Evolutionary conservation across 2,329 filamentous ascomycete genomes (phyloP), one percentile per base, ranked within the genome.

Genomic region (Dryadomyces quercivorus): DNA sequence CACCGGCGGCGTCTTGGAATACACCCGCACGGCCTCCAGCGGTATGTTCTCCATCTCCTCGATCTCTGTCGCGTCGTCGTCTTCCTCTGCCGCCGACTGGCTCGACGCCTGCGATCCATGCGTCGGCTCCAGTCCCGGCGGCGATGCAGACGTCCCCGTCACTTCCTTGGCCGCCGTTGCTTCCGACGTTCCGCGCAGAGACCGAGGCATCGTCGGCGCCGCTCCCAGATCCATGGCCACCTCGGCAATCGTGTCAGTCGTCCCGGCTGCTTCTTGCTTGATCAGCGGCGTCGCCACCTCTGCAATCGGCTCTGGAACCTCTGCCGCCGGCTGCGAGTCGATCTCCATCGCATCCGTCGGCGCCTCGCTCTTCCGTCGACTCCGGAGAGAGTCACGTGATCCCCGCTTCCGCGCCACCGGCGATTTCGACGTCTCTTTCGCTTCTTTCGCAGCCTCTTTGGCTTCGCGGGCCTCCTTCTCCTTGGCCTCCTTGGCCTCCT

Each of bases 11-110:
- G 79, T 82, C 21, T 67, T 65, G 66, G 77, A 76, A 55, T 72
- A 75, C 53, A 74, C 70, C 12, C 78, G 72, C 31, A 77, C 71
- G 6, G 69, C 68, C 44, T 76, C 73, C 26, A 75, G 64, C n/a
- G 72, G 71, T 57, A 74, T 68, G 42, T 70, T 72, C n/a, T 76
- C 71, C 42, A 76, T 70, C 45, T 75, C 76, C 51, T 81, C 77
- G 8, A 76, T 72, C 57, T 80, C 76, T 2, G 76, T 79, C 50
- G 75, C 75, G 51, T 78, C 70, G 36, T 75, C 76, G 42, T 76
- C 72, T 31, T 71, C 72, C 34, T 71, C 70, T 34, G 71, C 67
- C 44, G 73, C 74, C 4, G 75, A 77, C 4, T 75, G 74, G 8
- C 72, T 77, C 56, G 70, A 77, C 0, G 64, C 64, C 1, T 57